phyloP scores from a whole-genome alignment of 352 stramenopile species.

The Phytopythium kandeliae region DNA sequence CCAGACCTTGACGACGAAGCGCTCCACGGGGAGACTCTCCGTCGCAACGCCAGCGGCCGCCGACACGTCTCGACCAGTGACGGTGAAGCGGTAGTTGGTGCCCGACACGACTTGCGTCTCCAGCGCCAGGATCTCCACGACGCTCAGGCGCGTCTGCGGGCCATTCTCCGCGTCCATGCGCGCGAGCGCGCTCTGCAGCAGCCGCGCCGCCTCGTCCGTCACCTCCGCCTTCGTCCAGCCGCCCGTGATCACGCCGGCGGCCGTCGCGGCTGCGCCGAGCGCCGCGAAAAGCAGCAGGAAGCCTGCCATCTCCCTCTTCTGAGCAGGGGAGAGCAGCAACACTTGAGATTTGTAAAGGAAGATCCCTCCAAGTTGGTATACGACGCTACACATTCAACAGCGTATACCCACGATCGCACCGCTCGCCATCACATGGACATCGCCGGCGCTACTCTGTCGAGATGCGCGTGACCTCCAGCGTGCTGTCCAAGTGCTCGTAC shows the following conservation, averaged over 20 bases:
- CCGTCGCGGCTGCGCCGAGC: conserved; percentile 7
- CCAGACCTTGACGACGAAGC: conserved; percentile 8
- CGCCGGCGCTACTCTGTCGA: neutral
- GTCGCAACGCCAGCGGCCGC: neutral
- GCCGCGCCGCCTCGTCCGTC: conserved; percentile 15
- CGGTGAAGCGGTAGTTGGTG: conserved; percentile 22
- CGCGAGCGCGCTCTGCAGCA: conserved; percentile 24
- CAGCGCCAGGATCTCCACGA: conserved; percentile 28
- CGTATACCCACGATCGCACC: no score
- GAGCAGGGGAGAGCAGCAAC: neutral
- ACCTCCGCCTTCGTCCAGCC: conserved; percentile 17
- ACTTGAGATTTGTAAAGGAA: neutral
- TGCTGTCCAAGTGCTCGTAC: conserved; percentile 58
- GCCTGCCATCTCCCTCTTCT: neutral
- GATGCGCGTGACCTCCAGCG: conserved; percentile 21
- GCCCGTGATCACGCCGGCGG: conserved; percentile 17
- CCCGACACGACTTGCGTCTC: conserved; percentile 23
- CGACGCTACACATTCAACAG: no score
- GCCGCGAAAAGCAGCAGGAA: neutral
- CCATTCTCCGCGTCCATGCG: conserved; percentile 6
- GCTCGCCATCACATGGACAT: no score
- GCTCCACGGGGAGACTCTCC: conserved; percentile 3
- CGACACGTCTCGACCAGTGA: conserved; percentile 12
- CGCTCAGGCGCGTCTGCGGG: conserved; percentile 21
- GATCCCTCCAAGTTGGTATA: no score